Base-by-base conservation (phyloP, 768 basidiomycete genomes). In the Astraeus odoratus region DNA sequence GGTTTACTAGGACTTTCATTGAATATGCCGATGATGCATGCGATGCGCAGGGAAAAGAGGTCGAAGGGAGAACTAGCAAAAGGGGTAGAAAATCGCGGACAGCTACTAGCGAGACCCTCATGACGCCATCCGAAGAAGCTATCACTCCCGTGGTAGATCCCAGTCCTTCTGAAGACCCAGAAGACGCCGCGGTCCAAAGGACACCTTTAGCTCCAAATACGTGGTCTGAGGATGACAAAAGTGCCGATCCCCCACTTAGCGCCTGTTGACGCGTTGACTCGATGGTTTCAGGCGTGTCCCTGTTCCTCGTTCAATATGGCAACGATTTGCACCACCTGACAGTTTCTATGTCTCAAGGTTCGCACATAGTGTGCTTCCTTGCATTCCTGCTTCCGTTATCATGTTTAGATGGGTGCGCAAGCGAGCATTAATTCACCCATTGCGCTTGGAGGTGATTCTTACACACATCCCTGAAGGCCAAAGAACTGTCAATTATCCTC, bases 191-290 rank as follows among this genome's bases (percentile, higher is more conserved):
- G 16, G 34, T 41, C 39, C 54, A 50, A 23, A 54, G 56, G 57
- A 58, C 47, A 44, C 43, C 51, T 43, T 57, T 68, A 38, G 68
- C 55, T n/a, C 48, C 58, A 23, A 65, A 60, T 30, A 73, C 74
- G 39, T 86, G 85, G 83, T 76, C 78, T 3, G 76, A 77, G 8
- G 76, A 79, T 27, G 86, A 89, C 54, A 80, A 79, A 68, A 70
- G 80, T 80, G 46, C 54, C 73, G 62, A 40, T 35, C n/a, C 24
- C 20, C 46, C 35, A 13, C 23, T 16, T 33, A 43, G 20, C 30
- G 40, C 22, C 37, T 35, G 33, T 35, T 41, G 42, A 51, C 16
- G 25, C 44, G 39, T 50, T 39, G 36, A 42, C 46, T 43, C 42
- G 49, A 49, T 34, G 48, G 60, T 43, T 53, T 51, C 43, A 78